Conservation (phyloP, 345 rosid species). For the Populus davidiana region DNA sequence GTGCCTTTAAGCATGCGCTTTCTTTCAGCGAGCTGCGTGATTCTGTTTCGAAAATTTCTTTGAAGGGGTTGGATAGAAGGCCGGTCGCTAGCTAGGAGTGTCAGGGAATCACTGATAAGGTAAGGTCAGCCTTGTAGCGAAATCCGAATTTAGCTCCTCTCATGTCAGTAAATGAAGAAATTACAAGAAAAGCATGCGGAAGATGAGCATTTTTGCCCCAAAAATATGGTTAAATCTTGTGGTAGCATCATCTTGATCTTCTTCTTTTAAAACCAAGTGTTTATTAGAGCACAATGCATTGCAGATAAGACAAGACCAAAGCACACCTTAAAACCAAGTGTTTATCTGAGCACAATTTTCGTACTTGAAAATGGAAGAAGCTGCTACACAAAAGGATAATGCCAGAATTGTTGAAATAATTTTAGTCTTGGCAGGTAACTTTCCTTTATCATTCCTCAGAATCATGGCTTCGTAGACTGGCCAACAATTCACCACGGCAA, state of each 20-base stretch:
- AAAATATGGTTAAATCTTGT: background rate
- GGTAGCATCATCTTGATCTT: background rate
- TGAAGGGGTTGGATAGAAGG: background rate
- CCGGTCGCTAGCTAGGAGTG: background rate
- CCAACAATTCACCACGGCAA: no score
- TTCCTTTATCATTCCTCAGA: constrained; percentile 57
- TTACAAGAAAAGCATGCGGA: background rate
- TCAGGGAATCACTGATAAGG: background rate
- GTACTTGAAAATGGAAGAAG: constrained; percentile 28
- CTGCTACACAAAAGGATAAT: constrained; percentile 18
- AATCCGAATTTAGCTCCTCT: background rate
- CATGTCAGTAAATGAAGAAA: background rate
- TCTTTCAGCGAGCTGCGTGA: background rate
- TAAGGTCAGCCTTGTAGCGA: background rate
- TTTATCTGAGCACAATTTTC: background rate
- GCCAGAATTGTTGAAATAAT: constrained; percentile 29
- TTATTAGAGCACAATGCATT: no score
- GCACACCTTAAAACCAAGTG: no score
- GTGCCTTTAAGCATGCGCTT: no score
- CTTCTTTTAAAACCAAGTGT: background rate
- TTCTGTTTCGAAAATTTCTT: background rate
- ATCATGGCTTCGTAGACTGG: constrained; percentile 11
- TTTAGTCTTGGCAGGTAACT: constrained; percentile 34
- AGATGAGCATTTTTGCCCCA: background rate
- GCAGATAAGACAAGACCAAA: no score